These are phyloP conservation scores for Arachis hypogaea DNA, from an alignment of 306 rosid genomes.

Conservation along the genomic window DNA sequence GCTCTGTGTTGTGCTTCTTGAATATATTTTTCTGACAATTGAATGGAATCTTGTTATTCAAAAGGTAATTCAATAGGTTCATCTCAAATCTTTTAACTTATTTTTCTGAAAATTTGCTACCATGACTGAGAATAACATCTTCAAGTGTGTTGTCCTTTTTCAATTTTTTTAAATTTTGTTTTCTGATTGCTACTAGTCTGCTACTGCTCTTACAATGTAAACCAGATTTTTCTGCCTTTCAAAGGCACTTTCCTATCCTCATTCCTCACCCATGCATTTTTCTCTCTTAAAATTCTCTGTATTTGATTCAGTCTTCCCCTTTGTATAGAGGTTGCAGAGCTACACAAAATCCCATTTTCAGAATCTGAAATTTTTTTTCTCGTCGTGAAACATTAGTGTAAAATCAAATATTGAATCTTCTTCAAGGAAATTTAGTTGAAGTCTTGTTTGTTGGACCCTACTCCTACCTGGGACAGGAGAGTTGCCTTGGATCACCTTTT, in stretches of 20 bases:
- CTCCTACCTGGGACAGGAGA: neutral
- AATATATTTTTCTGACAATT: no score
- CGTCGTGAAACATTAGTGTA: neutral
- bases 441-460: neutral
- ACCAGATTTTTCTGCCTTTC: neutral
- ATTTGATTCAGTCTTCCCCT: neutral
- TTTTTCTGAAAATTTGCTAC: no score
- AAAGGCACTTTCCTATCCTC: neutral
- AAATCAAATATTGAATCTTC: neutral
- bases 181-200: neutral
- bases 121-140: no score
- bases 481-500: neutral
- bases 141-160: no score
- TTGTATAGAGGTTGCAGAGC: neutral
- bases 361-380: neutral
- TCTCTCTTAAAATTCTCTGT: no score
- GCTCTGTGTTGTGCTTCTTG: neutral
- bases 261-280: no score
- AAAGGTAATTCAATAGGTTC: no score
- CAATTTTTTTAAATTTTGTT: neutral
- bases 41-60: no score
- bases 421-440: neutral
- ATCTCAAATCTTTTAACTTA: no score
- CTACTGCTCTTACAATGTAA: no score
- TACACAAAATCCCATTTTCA: neutral